Conservation (phyloP, 1,284 basidiomycete genomes). For the Naganishia sp. region DNA sequence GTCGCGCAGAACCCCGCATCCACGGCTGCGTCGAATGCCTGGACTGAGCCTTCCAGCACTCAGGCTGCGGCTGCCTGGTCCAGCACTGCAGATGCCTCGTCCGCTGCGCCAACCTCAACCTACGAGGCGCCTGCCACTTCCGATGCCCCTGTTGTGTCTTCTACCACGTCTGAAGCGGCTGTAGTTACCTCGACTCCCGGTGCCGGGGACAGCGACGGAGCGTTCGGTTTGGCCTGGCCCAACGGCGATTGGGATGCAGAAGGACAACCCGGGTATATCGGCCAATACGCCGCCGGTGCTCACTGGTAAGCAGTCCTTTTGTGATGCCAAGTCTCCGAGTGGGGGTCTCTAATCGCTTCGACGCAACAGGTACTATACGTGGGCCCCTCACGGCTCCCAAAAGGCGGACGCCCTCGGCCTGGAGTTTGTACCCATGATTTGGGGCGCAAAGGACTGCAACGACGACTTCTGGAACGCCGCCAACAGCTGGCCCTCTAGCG, state of each 20-base stretch:
- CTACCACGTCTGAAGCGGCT: constrained; percentile 32
- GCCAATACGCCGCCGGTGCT: constrained; percentile 49
- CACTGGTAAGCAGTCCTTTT: constrained; percentile 35
- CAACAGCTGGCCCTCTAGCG: constrained; percentile 56
- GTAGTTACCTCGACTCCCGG: constrained; percentile 23
- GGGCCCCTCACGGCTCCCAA: constrained; percentile 10
- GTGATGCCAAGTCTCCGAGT: neutral
- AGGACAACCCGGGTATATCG: constrained; percentile 58
- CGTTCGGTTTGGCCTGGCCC: constrained; percentile 63
- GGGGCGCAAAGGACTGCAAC: constrained; percentile 59
- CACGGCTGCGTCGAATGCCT: constrained; percentile 36
- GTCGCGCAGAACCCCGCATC: constrained; percentile 34
- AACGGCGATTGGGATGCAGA: constrained; percentile 56
- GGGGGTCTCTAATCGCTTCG: neutral
- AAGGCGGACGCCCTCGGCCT: constrained; percentile 41
- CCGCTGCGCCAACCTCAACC: constrained; percentile 31
- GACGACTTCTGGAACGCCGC: constrained; percentile 43
- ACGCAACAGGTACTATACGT: constrained; percentile 26
- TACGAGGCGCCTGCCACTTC: constrained; percentile 30
- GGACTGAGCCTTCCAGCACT: constrained; percentile 16
- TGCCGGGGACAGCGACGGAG: constrained; percentile 25
- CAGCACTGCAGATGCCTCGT: constrained; percentile 30
- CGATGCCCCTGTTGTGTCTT: constrained; percentile 30
- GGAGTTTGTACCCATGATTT: constrained; percentile 67
- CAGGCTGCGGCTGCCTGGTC: constrained; percentile 11